Base-by-base conservation (phyloP, 306 rosid species). In the Elaeagnus macrophylla region DNA sequence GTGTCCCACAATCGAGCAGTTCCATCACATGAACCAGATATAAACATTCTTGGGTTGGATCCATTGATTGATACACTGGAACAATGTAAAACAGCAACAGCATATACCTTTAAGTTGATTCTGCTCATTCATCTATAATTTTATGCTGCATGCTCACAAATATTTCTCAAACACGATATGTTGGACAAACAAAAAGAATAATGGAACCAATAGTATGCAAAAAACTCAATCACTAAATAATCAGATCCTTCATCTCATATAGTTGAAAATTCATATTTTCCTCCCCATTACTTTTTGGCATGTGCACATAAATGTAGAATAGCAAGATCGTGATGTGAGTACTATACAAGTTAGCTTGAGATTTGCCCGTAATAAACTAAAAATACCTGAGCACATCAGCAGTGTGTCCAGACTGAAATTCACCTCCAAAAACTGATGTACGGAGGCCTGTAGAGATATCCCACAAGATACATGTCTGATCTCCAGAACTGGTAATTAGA, bases 1-100 rank as follows among this genome's bases (percentile, higher is more conserved):
- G 96, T 80, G 75, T 91, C 97, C 97, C 97, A 91, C 80, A 91
- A 72, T 60, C 96, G 83, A 32, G 89, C 94, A 57, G 97, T 91
- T 53, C 72, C 53, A 60, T 91, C 97, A 79, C 95, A 86, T 15
- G 97, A 91, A 76, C 97, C 97, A 57, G 97, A 91, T n/a, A 84
- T 81, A 60, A 91, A 91, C 81, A 75, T 48, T 77, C 81, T 85
- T 32, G 88, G 70, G 79, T 76, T 90, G 78, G 81, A 66, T 71
- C 89, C 93, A 76, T 70, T 83, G 69, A 91, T 86, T 19, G 97
- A 91, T 48, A 91, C 73, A 73, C 95, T 91, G 88, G 55, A 65
- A 67, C 38, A 36, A 60, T 9, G 46, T 15, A 65, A 68, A 70
- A 47, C 39, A 45, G 59, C 16, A 14, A 25, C 45, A 12, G 13